phyloP scores from a whole-genome alignment of 1,139 yeast genomes.

The Fermentozyma sake region DNA sequence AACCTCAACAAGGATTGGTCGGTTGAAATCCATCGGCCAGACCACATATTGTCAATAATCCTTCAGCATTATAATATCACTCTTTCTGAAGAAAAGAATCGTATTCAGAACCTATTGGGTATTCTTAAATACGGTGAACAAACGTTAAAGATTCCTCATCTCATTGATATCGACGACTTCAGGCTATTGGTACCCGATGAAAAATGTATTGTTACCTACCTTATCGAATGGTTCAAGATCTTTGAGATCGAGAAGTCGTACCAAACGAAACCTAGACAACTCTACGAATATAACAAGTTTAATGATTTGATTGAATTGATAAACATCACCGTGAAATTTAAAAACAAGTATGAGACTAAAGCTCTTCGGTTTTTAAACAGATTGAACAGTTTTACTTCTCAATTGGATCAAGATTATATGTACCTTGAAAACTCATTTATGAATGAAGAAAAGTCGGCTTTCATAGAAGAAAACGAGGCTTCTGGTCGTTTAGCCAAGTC shows the following conservation, averaged over 20 bases:
- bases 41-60: constrained; percentile 21
- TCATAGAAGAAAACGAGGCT: too few relatives aligned
- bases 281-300: constrained; percentile 4
- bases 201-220: constrained; percentile 57
- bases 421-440: too few relatives aligned
- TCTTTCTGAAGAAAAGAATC: constrained; percentile 18
- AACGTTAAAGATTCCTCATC: constrained; percentile 49
- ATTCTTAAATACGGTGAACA: constrained; percentile 26
- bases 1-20: constrained; percentile 41
- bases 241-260: constrained; percentile 25
- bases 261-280: constrained; percentile 1
- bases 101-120: constrained; percentile 18
- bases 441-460: too few relatives aligned
- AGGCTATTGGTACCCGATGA: constrained; percentile 55
- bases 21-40: constrained; percentile 27
- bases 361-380: constrained; percentile 27
- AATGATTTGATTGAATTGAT: constrained; percentile 19
- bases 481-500: too few relatives aligned
- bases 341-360: constrained; percentile 29
- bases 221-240: constrained; percentile 63
- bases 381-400: constrained; percentile 12
- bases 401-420: constrained; percentile 7
- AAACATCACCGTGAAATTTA: constrained; percentile 19
- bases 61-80: constrained; percentile 15
- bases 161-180: constrained; percentile 61